Evolutionary conservation across 441 rosid species (phyloP).

Genomic region (Aquilaria agallochum): DNA sequence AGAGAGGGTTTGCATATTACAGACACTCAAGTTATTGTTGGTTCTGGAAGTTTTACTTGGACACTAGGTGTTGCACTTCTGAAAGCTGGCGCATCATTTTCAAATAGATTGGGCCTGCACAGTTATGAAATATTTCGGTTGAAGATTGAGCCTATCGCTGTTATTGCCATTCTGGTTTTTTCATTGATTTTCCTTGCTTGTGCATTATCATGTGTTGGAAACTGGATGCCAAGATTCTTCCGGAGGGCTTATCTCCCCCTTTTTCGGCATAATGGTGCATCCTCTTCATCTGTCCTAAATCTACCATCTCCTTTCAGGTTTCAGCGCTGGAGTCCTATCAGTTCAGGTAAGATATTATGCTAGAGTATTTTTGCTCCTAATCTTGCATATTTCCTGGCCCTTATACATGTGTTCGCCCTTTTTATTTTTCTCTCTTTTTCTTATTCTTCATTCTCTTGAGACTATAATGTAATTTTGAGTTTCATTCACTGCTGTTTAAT

Average conservation of each 20-base stretch:
- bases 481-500: too few relatives aligned
- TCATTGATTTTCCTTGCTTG: conserved; percentile 72
- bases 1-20: conserved; percentile 93
- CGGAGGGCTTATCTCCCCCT: conserved; percentile 78
- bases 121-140: conserved; percentile 54
- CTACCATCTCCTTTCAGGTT: conserved; percentile 78
- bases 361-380: background rate
- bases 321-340: conserved; percentile 91
- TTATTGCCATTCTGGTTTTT: conserved; percentile 47
- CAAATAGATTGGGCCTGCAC: conserved; percentile 56
- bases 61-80: conserved; percentile 91
- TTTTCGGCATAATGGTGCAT: conserved; percentile 59
- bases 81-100: conserved; percentile 81
- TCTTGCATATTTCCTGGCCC: too few relatives aligned
- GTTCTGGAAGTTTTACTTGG: conserved; percentile 98
- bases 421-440: background rate
- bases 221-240: conserved; percentile 66
- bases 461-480: too few relatives aligned
- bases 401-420: background rate
- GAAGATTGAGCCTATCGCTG: conserved; percentile 64
- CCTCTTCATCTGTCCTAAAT: conserved; percentile 64
- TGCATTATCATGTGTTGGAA: conserved; percentile 67
- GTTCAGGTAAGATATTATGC: conserved; percentile 42
- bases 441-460: too few relatives aligned
- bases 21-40: conserved; percentile 68